Evolutionary conservation across 1,284 basidiomycete species (phyloP), one percentile per base, ranked within the genome.

Genomic region (Blastosporella zonata): DNA sequence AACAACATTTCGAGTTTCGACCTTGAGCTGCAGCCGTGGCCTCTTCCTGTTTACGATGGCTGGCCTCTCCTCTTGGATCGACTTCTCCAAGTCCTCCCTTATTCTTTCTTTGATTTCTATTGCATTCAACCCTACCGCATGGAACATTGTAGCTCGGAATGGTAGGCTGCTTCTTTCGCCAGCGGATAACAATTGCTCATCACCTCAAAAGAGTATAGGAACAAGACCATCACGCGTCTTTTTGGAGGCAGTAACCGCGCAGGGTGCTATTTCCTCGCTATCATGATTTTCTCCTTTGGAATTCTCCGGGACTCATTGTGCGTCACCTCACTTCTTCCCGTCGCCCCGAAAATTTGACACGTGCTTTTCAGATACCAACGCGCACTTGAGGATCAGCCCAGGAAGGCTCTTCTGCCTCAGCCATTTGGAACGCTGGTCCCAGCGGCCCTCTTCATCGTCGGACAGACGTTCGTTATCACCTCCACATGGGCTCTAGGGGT

Each of bases 101-200:
- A 79, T 76, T 63, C 55, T 88, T 20, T 82, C 83, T 1, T 56
- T 89, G 13, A 70, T 77, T 0, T 67, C 84, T 49, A 87, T 93
- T 43, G 63, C 81, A 12, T 96, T 97, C 75, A 97, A 97, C 63
- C 95, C 95, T 0, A 82, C 84, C 1, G 95, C 90, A 59, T 98
- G 95, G 96, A 98, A 98, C 70, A 84, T 94, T 53, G 84, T 95
- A 28, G 95, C 95, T 21, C 85, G 86, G 51, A 93, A 96, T 72
- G 95, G 94, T 94, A 39, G 25, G 55, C 42, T 13, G 1, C 49
- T 72, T 7, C 18, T 52, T 31, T 28, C 44, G 18, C 28, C 18
- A 45, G 31, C 45, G 48, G 25, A 36, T 20, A 34, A 45, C 43
- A 35, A n/a, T 33, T 37, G 28, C 35, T 46, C 42, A 50, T 23